These are phyloP conservation scores for Lodderomyces margitis DNA, from an alignment of 1,139 yeast genomes.

Conservation along the genomic window DNA sequence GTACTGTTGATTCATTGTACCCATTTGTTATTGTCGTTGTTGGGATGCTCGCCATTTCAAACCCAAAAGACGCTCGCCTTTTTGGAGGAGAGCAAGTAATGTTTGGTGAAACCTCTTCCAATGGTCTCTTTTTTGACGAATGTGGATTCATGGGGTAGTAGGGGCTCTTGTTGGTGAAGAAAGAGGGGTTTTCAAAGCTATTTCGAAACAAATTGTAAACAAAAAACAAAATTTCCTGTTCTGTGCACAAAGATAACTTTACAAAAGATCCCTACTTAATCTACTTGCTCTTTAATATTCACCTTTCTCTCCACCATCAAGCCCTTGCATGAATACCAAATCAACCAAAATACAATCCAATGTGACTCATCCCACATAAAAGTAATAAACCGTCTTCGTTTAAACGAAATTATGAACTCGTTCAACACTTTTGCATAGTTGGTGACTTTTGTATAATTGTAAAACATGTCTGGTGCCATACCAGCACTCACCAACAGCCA, in stretches of 20 bases:
- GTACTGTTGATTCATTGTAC: not conserved
- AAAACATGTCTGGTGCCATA: constrained; percentile 8
- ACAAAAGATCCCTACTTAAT: not conserved
- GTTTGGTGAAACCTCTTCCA: constrained; percentile 12
- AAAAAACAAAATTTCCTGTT: not conserved
- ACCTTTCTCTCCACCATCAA: constrained; percentile 1
- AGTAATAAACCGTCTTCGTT: constrained; percentile 7
- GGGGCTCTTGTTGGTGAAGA: not conserved
- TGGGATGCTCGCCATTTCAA: constrained; percentile 12
- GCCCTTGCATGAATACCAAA: constrained; percentile 11
- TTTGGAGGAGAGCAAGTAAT: constrained; percentile 4
- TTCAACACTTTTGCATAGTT: constrained; percentile 9
- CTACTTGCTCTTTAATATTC: constrained; percentile 1
- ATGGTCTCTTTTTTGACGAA: constrained; percentile 5
- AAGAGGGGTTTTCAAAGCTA: not conserved
- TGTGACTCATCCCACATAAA: constrained; percentile 12
- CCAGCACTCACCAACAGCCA: constrained; percentile 11
- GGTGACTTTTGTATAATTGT: constrained; percentile 4
- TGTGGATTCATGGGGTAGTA: not conserved
- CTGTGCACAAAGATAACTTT: not conserved
- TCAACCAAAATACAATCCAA: constrained; percentile 12
- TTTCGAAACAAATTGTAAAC: constrained; percentile 1
- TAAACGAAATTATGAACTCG: constrained; percentile 1
- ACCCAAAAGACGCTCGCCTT: constrained; percentile 11
- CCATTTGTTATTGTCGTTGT: not conserved